Percentiles rank a stretch among this genome's conserved stretches.
Conservation (phyloP, 768 basidiomycete species). For the Daedalea quercina region DNA sequence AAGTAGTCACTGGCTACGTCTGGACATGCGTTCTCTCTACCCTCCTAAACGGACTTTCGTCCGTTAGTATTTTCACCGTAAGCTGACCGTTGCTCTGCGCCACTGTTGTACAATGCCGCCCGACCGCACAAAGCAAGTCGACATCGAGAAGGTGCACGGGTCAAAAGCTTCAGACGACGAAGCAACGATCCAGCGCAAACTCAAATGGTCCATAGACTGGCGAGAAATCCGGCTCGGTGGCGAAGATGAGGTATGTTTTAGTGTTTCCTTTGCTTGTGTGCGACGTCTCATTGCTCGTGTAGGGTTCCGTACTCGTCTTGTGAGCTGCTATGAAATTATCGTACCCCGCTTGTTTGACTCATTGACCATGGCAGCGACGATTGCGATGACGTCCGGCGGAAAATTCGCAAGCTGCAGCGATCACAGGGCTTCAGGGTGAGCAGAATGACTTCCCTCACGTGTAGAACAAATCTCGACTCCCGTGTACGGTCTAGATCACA, state of each 20-base stretch:
- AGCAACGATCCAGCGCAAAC: conserved; percentile 24
- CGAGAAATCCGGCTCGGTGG: conserved; percentile 33
- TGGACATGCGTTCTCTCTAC: no score
- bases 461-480: no score
- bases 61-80: no score
- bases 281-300: neutral
- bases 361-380: conserved; percentile 28
- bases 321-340: conserved; percentile 19
- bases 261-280: neutral
- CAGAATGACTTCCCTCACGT: neutral
- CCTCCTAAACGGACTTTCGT: no score
- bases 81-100: no score
- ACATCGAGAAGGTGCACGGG: no score
- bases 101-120: no score
- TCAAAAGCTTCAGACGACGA: conserved; percentile 19
- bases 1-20: no score
- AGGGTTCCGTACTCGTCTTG: conserved; percentile 26
- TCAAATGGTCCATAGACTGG: conserved; percentile 27
- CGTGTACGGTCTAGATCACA: no score
- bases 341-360: neutral
- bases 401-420: conserved; percentile 35
- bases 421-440: conserved; percentile 36
- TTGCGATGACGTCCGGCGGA: conserved; percentile 39
- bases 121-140: no score
- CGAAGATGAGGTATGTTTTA: conserved; percentile 31